These are phyloP conservation scores for Debaryomyces coudertii DNA, from an alignment of 1,139 yeast genomes.

Conservation along the genomic window DNA sequence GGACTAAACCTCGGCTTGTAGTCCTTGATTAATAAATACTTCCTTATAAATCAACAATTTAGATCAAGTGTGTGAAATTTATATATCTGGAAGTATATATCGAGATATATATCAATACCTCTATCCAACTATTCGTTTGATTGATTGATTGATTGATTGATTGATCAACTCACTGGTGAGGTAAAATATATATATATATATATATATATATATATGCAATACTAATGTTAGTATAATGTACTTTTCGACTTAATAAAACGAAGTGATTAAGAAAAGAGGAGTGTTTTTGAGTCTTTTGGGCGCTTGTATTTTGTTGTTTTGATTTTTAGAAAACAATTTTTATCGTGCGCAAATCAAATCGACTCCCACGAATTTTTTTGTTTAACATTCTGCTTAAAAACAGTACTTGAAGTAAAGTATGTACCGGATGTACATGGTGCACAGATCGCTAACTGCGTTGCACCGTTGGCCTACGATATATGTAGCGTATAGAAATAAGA, in stretches of 20 bases:
- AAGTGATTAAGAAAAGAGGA: conserved; percentile 3
- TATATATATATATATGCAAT: not conserved
- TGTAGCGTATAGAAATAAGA: too few species aligned
- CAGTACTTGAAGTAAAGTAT: not conserved
- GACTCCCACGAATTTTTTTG: not conserved
- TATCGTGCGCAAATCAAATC: conserved; percentile 1
- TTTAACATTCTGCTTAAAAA: not conserved
- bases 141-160: conserved; percentile 2
- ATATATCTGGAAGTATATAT: not conserved
- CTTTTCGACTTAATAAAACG: conserved; percentile 1
- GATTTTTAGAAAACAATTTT: not conserved
- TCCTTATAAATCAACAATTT: conserved; percentile 1
- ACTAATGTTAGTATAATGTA: conserved; percentile 1
- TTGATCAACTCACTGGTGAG: conserved; percentile 1
- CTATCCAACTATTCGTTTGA: conserved; percentile 2
- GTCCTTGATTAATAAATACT: not conserved
- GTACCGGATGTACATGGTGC: not conserved
- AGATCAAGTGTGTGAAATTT: conserved; percentile 1
- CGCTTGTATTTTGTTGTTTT: conserved; percentile 4
- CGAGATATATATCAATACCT: not conserved
- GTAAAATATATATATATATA: not conserved
- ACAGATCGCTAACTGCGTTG: not conserved
- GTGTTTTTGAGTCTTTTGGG: conserved; percentile 4
- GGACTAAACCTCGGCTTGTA: not conserved
- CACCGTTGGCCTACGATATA: not conserved